Conservation (phyloP, 2,329 filamentous ascomycete species). For the Aspergillus sp. region DNA sequence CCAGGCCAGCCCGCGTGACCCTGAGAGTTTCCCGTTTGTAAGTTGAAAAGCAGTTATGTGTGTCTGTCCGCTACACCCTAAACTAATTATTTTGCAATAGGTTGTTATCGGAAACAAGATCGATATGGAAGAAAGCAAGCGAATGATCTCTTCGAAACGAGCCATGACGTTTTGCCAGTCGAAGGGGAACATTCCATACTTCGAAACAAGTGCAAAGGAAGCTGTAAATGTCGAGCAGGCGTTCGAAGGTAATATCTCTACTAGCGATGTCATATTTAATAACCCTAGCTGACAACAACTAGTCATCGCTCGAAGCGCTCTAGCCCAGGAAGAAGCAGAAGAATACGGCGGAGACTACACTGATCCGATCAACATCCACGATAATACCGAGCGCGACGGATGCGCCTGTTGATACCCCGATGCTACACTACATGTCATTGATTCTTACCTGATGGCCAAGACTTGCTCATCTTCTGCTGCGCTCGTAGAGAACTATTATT, state of each 20-base stretch:
- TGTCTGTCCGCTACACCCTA: background rate
- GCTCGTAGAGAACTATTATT: conserved; percentile 1
- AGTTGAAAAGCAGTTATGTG: conserved; percentile 38
- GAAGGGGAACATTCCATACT: conserved; percentile 96
- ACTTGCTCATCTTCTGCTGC: conserved; percentile 11
- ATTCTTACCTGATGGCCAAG: conserved; percentile 22
- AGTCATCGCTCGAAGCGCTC: conserved; percentile 95
- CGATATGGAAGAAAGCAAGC: conserved; percentile 95
- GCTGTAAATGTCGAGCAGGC: conserved; percentile 95
- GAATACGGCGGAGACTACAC: conserved; percentile 97
- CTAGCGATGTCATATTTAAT: background rate
- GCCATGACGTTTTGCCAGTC: conserved; percentile 97
- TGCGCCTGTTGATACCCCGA: conserved; percentile 74
- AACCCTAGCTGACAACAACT: conserved; percentile 13
- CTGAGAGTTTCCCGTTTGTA: conserved; percentile 97
- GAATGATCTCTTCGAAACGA: conserved; percentile 93
- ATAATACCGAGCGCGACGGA: conserved; percentile 88
- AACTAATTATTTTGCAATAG: conserved; percentile 43
- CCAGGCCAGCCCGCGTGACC: conserved; percentile 92
- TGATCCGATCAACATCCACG: conserved; percentile 96
- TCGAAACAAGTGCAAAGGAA: conserved; percentile 98
- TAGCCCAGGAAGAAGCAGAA: conserved; percentile 95
- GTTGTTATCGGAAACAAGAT: conserved; percentile 99
- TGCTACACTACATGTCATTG: conserved; percentile 26
- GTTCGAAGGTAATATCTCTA: conserved; percentile 60